phyloP scores from a whole-genome alignment of 108 stramenopile genomes.

The Skeletonema potamos region DNA sequence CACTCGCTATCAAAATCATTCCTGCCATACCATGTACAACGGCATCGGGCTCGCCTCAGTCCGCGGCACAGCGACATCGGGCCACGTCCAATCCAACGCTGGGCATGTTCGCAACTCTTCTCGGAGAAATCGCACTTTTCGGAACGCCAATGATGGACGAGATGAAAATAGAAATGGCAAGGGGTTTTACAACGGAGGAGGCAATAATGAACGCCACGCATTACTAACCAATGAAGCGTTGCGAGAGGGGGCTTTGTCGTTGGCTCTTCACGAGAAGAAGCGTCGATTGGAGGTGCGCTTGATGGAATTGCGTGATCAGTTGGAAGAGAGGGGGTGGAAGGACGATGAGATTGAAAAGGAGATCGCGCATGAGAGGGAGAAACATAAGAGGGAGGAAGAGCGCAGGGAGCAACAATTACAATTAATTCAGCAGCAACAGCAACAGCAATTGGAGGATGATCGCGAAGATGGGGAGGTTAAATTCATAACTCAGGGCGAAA shows the following conservation, averaged over 20 bases:
- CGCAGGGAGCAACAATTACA: constrained; percentile 17
- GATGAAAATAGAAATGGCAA: constrained; percentile 21
- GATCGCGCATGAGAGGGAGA: constrained; percentile 49
- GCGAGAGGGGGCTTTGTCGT: constrained; percentile 59
- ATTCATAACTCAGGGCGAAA: constrained; percentile 18
- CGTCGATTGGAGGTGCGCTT: constrained; percentile 70
- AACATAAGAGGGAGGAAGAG: constrained; percentile 9
- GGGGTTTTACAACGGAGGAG: not conserved
- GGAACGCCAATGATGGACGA: constrained; percentile 48
- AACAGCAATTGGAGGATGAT: not conserved
- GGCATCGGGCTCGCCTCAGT: constrained; percentile 88
- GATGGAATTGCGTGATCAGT: constrained; percentile 69
- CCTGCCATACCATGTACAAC: constrained; percentile 87
- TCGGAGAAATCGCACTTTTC: constrained; percentile 47
- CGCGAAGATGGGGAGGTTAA: constrained; percentile 12
- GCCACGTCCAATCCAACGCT: constrained; percentile 85
- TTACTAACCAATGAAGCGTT: constrained; percentile 59
- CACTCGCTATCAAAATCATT: too few relatives aligned
- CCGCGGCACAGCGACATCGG: constrained; percentile 90
- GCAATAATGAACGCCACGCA: constrained; percentile 30
- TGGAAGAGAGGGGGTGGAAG: constrained; percentile 65
- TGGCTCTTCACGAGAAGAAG: constrained; percentile 72
- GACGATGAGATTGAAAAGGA: constrained; percentile 68
- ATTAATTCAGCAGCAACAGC: not conserved
- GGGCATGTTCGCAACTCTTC: constrained; percentile 75